Evolutionary conservation across 345 rosid species (phyloP), one percentile per base, ranked within the genome.

Genomic region (Microthlaspi erraticum): DNA sequence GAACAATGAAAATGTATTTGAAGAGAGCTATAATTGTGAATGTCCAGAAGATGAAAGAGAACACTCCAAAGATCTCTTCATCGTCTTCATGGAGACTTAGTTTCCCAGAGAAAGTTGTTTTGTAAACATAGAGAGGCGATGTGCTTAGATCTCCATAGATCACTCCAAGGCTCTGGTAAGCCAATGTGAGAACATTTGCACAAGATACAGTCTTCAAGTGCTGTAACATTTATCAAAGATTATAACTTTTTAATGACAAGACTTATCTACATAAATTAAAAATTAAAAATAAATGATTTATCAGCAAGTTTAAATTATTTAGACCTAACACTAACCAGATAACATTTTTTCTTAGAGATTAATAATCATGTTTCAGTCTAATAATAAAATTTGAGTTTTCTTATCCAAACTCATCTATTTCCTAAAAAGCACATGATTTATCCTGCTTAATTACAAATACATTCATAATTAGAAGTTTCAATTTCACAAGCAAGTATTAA

Each of bases 1-100:
- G 78, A 71, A 86, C 90, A 55, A 93, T 69, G 73, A 85, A 75
- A 70, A 76, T 74, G 67, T 93, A 93, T 63, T 93, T 93, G 62
- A 90, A 78, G 68, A 93, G 84, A 12, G 91, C 87, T 17, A 88
- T 70, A 58, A 93, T 48, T n/a, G 98, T 90, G 48, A 93, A 72
- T 20, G 96, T 88, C 96, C 98, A 93, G 79, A 93, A 93, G 36
- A 90, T 85, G 51, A 88, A 86, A 43, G 98, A 93, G 69, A 93
- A 85, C 8, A 88, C 91, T 13, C 98, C 96, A 43, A 79, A 88
- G 66, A 88, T 79, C 66, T 84, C 86, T 78, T 90, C 98, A 64
- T 93, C 97, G 26, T 82, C 57, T 78, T 86, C 92, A 29, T 83
- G 87, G 48, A 83, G 87, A n/a, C 85, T 83, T 70, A 86, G 66